Evolutionary conservation across 345 rosid genomes (phyloP), one percentile per base, ranked within the genome.

Genomic region (Eucalyptus regnans): DNA sequence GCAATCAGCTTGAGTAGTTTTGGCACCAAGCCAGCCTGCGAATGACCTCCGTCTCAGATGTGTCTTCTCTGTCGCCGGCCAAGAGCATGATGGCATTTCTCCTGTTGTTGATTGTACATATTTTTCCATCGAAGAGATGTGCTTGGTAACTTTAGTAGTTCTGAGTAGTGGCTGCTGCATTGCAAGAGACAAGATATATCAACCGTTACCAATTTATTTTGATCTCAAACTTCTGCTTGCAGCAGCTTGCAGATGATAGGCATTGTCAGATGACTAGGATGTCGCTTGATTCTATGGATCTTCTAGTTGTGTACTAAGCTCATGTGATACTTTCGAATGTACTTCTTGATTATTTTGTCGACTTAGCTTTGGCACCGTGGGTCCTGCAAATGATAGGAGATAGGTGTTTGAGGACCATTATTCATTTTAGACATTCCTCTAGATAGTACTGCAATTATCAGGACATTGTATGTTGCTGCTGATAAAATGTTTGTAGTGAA

Each of bases 1-100:
- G 96, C 99, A 60, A 94, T 97, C 91, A 94, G 99, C 94, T 89
- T 97, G 95, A 96, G 99, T 92, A 96, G 99, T 95, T 97, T 97
- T 90, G 99, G 96, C 91, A 96, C 98, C 64, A 97, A 97, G 92
- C 98, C 96, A 43, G 99, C 97, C 52, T 97, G 98, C 87, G 98
- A 97, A 93, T 97, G 92, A 91, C 37, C 86, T 68, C 80, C 7
- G 4, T 68, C 25, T 68, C 12, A 7, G 25, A 68, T 33, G 25
- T 33, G 80, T 68, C 80, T 51, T 46, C 51, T 46, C 43, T 66
- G 43, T 66, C 79, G 4, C 76, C 1, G 5, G 41, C 79, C 43
- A 31, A 66, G 79, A 31, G 79, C 18, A 37, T 66, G 41, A 31
- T 16, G 79, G 3, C 79, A 33, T 31, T 66, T 17, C 79, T 66